Base-by-base conservation (phyloP, 1,284 basidiomycete genomes). In the Leucoagaricus sp. region DNA sequence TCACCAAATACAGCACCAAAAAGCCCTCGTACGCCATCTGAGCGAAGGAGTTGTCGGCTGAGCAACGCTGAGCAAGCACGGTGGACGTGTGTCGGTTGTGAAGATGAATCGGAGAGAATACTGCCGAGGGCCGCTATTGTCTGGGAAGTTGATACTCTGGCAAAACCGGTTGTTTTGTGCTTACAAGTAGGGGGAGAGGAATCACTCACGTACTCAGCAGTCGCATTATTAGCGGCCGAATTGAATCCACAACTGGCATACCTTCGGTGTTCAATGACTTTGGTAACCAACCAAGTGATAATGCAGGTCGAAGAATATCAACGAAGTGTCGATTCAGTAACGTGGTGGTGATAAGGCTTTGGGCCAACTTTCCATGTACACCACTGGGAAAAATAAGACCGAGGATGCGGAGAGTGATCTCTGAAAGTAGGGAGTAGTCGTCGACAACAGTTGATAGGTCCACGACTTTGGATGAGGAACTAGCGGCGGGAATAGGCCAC, bases 231-330 rank as follows among this genome's bases (percentile, higher is more conserved):
- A 77, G 63, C 1, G 83, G 78, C 8, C 83, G 75, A 25, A 76
- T 68, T 17, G 71, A 67, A 47, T 82, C 68, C 3, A 73, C 52
- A 31, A 69, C 61, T 12, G 65, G 64, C 41, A 67, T 59, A 12
- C 60, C 55, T 17, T 67, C 73, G 0, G 75, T 75, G 5, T 76
- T 68, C 5, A 79, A 62, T 0, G 76, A 71, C 58, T 80, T 83
- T 3, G 87, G 86, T 4, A 89, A 72, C 89, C 89, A 92, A 2
- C 86, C 89, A 3, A 92, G 70, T 13, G 80, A 68, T 2, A 91
- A 76, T 25, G 81, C 76, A 4, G 84, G 79, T 40, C 73, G 75
- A 15, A 91, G 70, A 8, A 91, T 64, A 59, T 87, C 83, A 6
- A 76, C 67, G 3, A 82, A 63, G 63, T 91, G 82, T 41, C 76